Percentiles rank a stretch among this genome's conserved stretches.
phyloP scores from a whole-genome alignment of 2,329 filamentous ascomycete genomes.

The Cladosporium cucumerinum region DNA sequence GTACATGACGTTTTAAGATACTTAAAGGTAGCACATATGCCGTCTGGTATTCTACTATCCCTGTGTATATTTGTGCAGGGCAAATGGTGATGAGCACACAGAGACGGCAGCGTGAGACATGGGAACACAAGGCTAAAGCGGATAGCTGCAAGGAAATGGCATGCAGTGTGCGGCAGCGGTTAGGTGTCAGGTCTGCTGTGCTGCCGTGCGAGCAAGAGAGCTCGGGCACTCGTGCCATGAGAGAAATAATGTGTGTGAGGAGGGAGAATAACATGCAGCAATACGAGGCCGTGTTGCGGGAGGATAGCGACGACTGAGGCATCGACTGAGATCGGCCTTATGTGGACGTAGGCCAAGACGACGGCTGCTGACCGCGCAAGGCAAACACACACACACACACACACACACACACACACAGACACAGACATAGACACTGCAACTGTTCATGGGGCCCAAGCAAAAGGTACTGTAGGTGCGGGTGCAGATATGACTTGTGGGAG shows the following conservation, averaged over 20 bases:
- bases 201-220: background rate
- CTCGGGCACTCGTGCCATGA: background rate
- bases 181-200: constrained; percentile 5
- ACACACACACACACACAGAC: background rate
- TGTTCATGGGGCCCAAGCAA: constrained; percentile 1
- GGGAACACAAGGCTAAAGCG: background rate
- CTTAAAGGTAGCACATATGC: background rate
- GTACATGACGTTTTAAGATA: background rate
- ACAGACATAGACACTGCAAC: background rate
- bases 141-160: constrained; percentile 1
- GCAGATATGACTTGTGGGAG: constrained; percentile 5
- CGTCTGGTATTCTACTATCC: background rate
- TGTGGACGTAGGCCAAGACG: background rate
- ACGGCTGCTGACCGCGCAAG: background rate
- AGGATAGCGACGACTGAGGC: background rate
- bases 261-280: background rate
- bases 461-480: constrained; percentile 3
- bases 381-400: background rate
- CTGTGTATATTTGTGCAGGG: constrained; percentile 1
- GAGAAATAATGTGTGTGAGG: background rate
- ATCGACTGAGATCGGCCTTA: background rate
- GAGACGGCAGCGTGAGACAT: constrained; percentile 6
- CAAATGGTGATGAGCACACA: background rate
- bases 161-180: constrained; percentile 6
- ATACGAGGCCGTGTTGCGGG: background rate